Evolutionary conservation across 345 rosid genomes (phyloP).

Genomic region (Gossypium stocksii): DNA sequence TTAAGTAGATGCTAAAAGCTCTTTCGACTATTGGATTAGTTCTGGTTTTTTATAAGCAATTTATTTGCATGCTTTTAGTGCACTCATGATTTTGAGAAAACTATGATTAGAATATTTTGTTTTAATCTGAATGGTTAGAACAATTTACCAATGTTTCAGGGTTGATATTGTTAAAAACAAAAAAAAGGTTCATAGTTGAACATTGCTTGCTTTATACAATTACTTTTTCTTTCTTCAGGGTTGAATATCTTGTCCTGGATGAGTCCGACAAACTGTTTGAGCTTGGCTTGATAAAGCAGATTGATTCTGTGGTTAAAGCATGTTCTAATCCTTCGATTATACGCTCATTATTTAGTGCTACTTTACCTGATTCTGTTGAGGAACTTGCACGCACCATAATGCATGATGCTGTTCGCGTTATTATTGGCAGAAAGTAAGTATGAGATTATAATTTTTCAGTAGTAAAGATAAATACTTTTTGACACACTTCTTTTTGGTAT

Average conservation of each 20-base stretch:
- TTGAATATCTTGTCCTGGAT: constrained; percentile 89
- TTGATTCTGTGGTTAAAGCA: constrained; percentile 83
- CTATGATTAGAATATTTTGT: background rate
- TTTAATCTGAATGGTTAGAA: constrained; percentile 3
- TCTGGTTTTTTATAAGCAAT: background rate
- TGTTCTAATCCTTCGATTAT: constrained; percentile 83
- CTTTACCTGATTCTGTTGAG: constrained; percentile 90
- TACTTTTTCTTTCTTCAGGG: constrained; percentile 42
- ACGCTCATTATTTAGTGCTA: constrained; percentile 93
- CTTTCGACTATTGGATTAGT: background rate
- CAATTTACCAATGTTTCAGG: background rate
- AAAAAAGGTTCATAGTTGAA: background rate
- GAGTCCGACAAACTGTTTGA: constrained; percentile 98
- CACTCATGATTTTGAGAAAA: constrained; percentile 1
- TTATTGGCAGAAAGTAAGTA: constrained; percentile 87
- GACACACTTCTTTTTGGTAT: constrained; percentile 11
- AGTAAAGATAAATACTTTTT: background rate
- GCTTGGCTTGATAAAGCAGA: constrained; percentile 79
- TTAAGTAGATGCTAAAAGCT: background rate
- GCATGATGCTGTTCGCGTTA: constrained; percentile 96
- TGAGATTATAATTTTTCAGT: background rate
- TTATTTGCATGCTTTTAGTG: background rate
- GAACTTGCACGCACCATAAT: constrained; percentile 89
- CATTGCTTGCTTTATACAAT: constrained; percentile 8
- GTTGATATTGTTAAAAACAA: background rate